Percentiles rank a stretch among this genome's conserved stretches.
Evolutionary conservation across 805 yeast genomes (phyloP).

Genomic region (Komagataella mondaviorum): DNA sequence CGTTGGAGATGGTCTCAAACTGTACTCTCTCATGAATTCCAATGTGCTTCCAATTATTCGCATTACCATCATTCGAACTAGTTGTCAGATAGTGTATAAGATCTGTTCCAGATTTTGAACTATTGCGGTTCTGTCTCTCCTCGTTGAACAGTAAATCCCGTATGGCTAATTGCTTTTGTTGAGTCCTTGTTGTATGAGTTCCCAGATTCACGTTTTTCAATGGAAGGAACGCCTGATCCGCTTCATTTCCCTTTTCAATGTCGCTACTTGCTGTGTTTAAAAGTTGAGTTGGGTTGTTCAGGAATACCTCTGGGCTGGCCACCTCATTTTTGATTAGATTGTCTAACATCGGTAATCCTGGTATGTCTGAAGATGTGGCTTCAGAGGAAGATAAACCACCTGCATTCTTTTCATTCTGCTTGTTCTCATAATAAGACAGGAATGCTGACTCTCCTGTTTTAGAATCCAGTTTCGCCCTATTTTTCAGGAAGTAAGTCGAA

Average conservation of each 20-base stretch:
- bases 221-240: not conserved
- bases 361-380: not conserved
- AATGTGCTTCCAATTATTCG: conserved; percentile 11
- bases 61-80: conserved; percentile 6
- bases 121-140: not conserved
- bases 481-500: not conserved
- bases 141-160: conserved; percentile 5
- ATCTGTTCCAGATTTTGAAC: not conserved
- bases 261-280: not conserved
- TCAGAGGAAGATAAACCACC: not conserved
- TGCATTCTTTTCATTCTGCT: not conserved
- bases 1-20: conserved; percentile 15
- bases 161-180: conserved; percentile 14
- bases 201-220: not conserved
- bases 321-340: not conserved
- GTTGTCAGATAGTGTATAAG: conserved; percentile 4
- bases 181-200: conserved; percentile 11
- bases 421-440: not conserved
- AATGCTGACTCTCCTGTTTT: not conserved
- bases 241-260: not conserved
- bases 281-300: not conserved
- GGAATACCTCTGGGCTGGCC: not conserved
- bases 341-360: not conserved
- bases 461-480: not conserved
- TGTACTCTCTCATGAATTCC: conserved; percentile 13